phyloP scores from a whole-genome alignment of 805 yeast species.

The Starmerella asiatica region DNA sequence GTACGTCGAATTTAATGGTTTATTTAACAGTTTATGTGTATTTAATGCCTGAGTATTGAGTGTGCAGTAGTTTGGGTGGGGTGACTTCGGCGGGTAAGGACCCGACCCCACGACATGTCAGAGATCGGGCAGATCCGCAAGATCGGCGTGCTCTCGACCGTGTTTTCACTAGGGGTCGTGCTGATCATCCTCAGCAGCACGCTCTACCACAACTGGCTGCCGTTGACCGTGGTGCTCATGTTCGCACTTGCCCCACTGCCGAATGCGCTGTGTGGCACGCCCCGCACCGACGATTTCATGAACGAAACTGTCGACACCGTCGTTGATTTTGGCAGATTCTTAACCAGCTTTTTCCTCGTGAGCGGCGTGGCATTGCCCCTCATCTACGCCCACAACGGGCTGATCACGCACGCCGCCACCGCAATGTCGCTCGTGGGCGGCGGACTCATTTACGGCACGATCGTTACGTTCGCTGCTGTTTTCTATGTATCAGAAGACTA shows the following conservation, averaged over 20 bases:
- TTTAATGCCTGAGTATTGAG: too few relatives aligned
- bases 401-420: conserved; percentile 59
- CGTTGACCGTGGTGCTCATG: conserved; percentile 58
- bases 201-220: conserved; percentile 80
- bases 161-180: conserved; percentile 80
- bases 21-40: neutral
- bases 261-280: conserved; percentile 41
- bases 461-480: conserved; percentile 66
- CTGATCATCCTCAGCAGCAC: conserved; percentile 81
- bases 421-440: conserved; percentile 76
- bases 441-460: conserved; percentile 64
- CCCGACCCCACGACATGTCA: too few relatives aligned
- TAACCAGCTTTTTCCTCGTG: conserved; percentile 62
- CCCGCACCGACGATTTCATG: conserved; percentile 49
- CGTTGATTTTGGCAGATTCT: conserved; percentile 67
- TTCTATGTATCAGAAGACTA: conserved; percentile 45
- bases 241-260: conserved; percentile 64
- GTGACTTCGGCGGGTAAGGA: too few relatives aligned
- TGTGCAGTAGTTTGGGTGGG: too few relatives aligned
- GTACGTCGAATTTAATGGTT: neutral
- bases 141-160: conserved; percentile 60
- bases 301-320: conserved; percentile 37
- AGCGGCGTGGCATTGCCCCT: conserved; percentile 67
- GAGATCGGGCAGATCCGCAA: conserved; percentile 51
- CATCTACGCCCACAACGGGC: conserved; percentile 58